These are phyloP conservation scores for Dalbergia oliveri DNA, from an alignment of 306 rosid genomes.

Conservation along the genomic window DNA sequence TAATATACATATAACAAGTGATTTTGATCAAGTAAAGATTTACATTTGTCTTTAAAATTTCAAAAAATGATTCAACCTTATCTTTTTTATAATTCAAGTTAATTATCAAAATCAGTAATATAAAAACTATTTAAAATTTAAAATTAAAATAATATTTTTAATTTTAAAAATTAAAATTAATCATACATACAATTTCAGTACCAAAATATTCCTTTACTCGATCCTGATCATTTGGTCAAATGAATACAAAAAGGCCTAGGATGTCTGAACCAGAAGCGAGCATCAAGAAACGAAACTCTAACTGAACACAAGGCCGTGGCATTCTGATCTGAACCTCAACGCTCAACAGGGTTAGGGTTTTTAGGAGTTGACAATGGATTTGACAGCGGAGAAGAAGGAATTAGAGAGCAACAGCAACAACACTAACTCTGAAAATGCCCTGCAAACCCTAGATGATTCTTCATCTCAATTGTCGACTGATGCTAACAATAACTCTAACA, in stretches of 20 bases:
- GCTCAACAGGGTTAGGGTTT: slow-evolving; percentile 46
- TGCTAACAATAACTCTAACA: slow-evolving; percentile 20
- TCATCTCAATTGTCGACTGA: slow-evolving; percentile 46
- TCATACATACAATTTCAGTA: too few species aligned
- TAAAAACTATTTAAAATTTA: too few species aligned
- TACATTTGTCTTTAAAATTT: too few species aligned
- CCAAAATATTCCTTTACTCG: too few species aligned
- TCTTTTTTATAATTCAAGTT: too few species aligned
- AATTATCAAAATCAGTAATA: too few species aligned
- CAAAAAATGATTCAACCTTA: too few species aligned
- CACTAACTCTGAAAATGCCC: slow-evolving; percentile 28
- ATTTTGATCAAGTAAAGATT: too few species aligned
- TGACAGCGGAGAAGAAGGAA: slow-evolving; percentile 17
- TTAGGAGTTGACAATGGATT: slow-evolving; percentile 43
- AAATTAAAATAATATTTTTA: too few species aligned
- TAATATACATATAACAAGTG: too few species aligned
- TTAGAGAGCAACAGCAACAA: background rate
- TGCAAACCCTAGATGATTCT: slow-evolving; percentile 38
- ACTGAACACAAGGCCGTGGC: background rate
- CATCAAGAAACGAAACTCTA: background rate
- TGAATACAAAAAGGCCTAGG: background rate
- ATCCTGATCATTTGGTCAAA: too few species aligned
- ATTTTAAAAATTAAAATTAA: too few species aligned
- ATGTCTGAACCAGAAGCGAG: background rate
- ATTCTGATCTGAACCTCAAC: background rate